These are phyloP conservation scores for Glutinoglossum americanum DNA, from an alignment of 495 filamentous ascomycete genomes.

Conservation along the genomic window DNA sequence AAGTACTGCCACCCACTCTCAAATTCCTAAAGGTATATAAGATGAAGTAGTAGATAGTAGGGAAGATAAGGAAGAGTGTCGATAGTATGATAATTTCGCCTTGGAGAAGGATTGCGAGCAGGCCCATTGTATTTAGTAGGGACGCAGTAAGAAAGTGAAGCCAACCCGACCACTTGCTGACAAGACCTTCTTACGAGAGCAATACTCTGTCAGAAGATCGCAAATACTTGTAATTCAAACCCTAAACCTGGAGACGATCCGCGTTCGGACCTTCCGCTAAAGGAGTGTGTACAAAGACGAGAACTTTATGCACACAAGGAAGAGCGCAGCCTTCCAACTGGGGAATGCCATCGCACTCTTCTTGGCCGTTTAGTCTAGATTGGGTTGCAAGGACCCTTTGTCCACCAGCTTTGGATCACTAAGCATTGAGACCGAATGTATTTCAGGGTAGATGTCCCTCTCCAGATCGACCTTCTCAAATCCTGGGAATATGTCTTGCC, in stretches of 20 bases:
- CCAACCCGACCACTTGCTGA: no score
- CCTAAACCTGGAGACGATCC: background rate
- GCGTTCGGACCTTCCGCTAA: background rate
- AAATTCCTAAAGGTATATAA: background rate
- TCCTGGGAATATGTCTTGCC: background rate
- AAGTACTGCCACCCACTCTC: background rate
- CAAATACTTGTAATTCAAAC: background rate
- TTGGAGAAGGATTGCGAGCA: no score
- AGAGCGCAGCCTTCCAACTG: no score
- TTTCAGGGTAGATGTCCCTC: background rate
- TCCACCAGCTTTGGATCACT: background rate
- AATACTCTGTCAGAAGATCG: background rate
- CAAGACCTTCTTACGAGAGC: background rate
- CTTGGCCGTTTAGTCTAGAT: background rate
- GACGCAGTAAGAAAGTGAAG: no score
- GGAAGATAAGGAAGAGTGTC: no score
- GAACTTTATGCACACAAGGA: background rate
- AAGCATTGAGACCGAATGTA: no score
- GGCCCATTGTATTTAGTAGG: no score
- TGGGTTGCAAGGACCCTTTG: background rate
- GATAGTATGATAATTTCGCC: no score
- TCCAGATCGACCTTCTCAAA: background rate
- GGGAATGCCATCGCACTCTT: no score
- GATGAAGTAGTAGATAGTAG: no score
- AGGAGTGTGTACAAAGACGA: background rate